Conservation (phyloP, 139 green algal species). For the Marvania coccoides region DNA sequence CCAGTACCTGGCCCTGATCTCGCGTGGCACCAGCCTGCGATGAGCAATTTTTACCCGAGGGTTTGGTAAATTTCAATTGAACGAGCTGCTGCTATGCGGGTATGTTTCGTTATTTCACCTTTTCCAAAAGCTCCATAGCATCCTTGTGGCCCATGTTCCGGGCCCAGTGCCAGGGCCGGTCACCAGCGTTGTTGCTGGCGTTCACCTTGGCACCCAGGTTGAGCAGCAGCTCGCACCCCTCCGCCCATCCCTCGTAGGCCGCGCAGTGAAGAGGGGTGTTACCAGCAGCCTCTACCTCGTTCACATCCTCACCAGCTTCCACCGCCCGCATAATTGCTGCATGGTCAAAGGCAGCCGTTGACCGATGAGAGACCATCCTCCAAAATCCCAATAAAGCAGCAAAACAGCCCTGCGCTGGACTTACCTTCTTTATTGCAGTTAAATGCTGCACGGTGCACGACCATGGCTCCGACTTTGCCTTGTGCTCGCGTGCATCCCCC, state of each 20-base stretch:
- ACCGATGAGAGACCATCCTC: neutral
- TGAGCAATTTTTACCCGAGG: neutral
- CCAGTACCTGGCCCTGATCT: conserved; percentile 74
- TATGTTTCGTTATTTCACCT: conserved; percentile 30
- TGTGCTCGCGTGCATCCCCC: conserved; percentile 70
- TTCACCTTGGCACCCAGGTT: conserved; percentile 80
- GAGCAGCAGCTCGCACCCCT: conserved; percentile 77
- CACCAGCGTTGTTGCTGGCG: conserved; percentile 90
- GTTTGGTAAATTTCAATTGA: neutral
- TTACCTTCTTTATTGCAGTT: conserved; percentile 57
- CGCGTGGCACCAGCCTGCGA: conserved; percentile 63
- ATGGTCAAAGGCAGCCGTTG: neutral
- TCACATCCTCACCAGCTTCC: conserved; percentile 65
- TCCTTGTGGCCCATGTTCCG: conserved; percentile 67
- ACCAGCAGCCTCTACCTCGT: conserved; percentile 88
- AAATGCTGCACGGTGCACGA: conserved; percentile 66
- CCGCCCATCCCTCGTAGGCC: conserved; percentile 77
- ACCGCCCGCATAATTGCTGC: conserved; percentile 52
- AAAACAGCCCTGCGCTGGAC: neutral
- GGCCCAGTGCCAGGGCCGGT: conserved; percentile 80
- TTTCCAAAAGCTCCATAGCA: conserved; percentile 65
- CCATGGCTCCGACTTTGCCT: conserved; percentile 74
- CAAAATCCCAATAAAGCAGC: neutral
- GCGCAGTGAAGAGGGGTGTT: conserved; percentile 80
- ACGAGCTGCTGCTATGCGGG: neutral